These are phyloP conservation scores for Candida tetrigidarum DNA, from an alignment of 1,139 yeast genomes.

Conservation along the genomic window DNA sequence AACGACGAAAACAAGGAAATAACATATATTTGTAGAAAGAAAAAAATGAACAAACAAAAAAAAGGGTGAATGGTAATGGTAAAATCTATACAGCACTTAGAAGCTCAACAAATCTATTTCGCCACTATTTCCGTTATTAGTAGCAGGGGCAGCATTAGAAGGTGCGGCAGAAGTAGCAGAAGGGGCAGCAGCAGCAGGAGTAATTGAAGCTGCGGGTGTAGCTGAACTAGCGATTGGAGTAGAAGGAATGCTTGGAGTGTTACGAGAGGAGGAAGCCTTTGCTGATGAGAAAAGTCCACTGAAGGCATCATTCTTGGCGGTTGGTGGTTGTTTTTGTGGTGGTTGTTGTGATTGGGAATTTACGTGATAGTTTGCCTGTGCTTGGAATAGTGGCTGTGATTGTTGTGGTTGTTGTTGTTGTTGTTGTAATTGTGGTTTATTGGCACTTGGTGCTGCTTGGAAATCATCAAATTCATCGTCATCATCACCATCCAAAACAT, in stretches of 20 bases:
- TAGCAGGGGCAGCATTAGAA: conserved; percentile 7
- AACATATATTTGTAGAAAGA: no score
- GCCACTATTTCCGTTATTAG: conserved; percentile 20
- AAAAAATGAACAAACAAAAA: no score
- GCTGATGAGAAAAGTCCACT: not conserved
- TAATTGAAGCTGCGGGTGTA: not conserved
- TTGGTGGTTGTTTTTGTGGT: conserved; percentile 3
- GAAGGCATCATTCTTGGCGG: not conserved
- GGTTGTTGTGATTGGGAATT: conserved; percentile 4
- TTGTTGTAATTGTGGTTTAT: conserved; percentile 23
- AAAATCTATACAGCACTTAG: conserved; percentile 16
- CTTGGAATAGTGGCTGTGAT: conserved; percentile 15
- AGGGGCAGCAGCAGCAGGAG: no score
- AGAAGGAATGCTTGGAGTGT: conserved; percentile 3
- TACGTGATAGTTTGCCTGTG: not conserved
- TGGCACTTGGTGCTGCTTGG: conserved; percentile 71
- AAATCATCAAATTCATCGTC: conserved; percentile 95
- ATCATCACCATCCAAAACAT: conserved; percentile 39
- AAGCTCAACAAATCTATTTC: conserved; percentile 41
- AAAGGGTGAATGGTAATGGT: no score
- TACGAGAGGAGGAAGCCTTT: not conserved
- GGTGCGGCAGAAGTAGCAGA: no score
- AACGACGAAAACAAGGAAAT: not conserved
- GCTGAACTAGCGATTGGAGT: conserved; percentile 6
- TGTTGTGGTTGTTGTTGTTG: conserved; percentile 20